These are phyloP conservation scores for Teratosphaeria zuluensis DNA, from an alignment of 2,329 filamentous ascomycete species.

Conservation along the genomic window DNA sequence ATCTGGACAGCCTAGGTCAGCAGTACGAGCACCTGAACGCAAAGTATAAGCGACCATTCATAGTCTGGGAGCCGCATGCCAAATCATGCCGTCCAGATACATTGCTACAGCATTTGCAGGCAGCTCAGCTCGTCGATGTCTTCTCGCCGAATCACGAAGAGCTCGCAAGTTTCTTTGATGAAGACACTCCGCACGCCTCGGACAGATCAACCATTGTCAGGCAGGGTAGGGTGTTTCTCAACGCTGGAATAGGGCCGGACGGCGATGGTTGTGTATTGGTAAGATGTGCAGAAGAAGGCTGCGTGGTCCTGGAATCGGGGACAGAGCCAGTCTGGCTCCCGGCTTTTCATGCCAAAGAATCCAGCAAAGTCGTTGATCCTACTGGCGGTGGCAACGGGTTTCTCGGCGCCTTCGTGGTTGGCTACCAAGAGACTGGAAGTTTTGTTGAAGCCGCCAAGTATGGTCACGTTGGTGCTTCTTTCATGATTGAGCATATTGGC, in stretches of 20 bases:
- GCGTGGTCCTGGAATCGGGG: slow-evolving; percentile 10
- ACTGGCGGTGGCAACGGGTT: slow-evolving; percentile 23
- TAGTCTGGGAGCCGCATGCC: slow-evolving; percentile 22
- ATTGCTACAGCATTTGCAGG: slow-evolving; percentile 9
- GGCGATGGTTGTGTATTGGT: slow-evolving; percentile 14
- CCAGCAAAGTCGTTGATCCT: slow-evolving; percentile 12
- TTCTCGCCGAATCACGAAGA: slow-evolving; percentile 24
- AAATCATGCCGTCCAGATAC: slow-evolving; percentile 15
- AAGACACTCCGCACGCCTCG: slow-evolving; percentile 2
- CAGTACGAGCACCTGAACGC: not conserved
- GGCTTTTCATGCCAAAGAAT: slow-evolving; percentile 11
- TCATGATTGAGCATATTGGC: slow-evolving; percentile 18
- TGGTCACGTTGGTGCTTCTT: slow-evolving; percentile 19
- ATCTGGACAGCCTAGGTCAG: not conserved
- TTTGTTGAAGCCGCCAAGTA: slow-evolving; percentile 14
- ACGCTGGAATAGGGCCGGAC: slow-evolving; percentile 5
- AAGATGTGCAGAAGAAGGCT: slow-evolving; percentile 17
- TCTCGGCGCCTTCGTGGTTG: slow-evolving; percentile 19
- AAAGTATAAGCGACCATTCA: slow-evolving; percentile 6
- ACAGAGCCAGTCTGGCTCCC: slow-evolving; percentile 10
- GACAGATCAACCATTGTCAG: slow-evolving; percentile 8
- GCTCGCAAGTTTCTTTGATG: slow-evolving; percentile 15
- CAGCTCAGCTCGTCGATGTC: slow-evolving; percentile 11
- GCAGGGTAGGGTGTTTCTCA: slow-evolving; percentile 13
- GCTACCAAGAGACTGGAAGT: slow-evolving; percentile 12